Conservation (phyloP, 2,329 filamentous ascomycete genomes). For the Akanthomyces dipterigenus region DNA sequence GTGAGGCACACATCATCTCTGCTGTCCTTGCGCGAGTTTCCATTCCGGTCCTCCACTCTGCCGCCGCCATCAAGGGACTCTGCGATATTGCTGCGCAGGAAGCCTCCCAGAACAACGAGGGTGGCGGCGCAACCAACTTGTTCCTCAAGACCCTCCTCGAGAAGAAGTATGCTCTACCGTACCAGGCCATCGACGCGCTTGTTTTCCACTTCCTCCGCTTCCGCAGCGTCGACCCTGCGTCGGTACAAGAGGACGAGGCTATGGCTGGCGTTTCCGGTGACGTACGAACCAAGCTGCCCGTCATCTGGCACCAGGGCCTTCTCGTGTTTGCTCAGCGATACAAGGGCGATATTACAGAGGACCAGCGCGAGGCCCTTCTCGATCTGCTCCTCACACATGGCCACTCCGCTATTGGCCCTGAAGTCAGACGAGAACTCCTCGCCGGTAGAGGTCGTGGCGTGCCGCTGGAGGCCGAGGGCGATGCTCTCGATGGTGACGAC, state of each 20-base stretch:
- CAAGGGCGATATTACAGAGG: conserved; percentile 91
- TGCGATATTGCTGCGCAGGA: conserved; percentile 94
- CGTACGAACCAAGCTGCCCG: conserved; percentile 62
- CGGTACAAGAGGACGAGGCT: conserved; percentile 44
- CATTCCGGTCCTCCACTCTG: conserved; percentile 86
- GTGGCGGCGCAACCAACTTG: conserved; percentile 86
- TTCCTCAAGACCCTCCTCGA: conserved; percentile 90
- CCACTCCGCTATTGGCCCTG: conserved; percentile 82
- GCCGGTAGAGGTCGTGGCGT: conserved; percentile 83
- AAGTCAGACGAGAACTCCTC: conserved; percentile 81
- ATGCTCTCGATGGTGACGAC: conserved; percentile 69
- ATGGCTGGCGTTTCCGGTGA: conserved; percentile 46
- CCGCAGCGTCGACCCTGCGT: conserved; percentile 58
- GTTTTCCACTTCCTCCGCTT: conserved; percentile 97
- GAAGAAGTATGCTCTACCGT: conserved; percentile 95
- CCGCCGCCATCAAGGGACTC: conserved; percentile 81
- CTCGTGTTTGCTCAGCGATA: conserved; percentile 91
- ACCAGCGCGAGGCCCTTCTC: conserved; percentile 83
- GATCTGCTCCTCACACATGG: conserved; percentile 80
- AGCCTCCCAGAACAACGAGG: conserved; percentile 73
- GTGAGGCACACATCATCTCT: conserved; percentile 87
- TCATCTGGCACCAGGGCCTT: conserved; percentile 94
- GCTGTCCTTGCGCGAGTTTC: conserved; percentile 79
- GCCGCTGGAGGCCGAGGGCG: conserved; percentile 48
- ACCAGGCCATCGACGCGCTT: conserved; percentile 86